A percentile compares a stretch with the other conserved stretches of the same genome.
Conservation (phyloP, 148 eudicot species). For the Fagopyrum tataricum region DNA sequence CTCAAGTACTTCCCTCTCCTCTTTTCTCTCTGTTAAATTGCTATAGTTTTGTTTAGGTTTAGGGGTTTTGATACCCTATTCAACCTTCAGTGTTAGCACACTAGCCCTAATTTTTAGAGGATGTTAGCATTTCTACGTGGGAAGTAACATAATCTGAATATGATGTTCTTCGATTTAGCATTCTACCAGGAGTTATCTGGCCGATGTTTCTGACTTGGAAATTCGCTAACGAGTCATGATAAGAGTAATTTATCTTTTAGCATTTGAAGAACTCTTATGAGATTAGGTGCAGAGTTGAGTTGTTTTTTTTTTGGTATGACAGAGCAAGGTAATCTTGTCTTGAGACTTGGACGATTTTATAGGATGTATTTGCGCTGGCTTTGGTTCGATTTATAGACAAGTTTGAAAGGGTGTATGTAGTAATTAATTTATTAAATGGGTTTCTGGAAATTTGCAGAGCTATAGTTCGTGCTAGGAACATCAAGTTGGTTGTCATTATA, state of each 20-base stretch:
- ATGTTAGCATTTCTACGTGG: background rate
- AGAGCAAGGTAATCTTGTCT: background rate
- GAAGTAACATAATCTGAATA: background rate
- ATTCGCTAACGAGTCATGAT: no score
- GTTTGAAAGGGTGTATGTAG: background rate
- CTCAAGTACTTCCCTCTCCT: slow-evolving; percentile 49
- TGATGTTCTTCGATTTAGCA: background rate
- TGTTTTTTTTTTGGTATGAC: background rate
- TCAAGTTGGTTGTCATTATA: slow-evolving; percentile 68
- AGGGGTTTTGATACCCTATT: background rate
- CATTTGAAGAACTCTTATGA: background rate
- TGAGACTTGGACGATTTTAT: background rate
- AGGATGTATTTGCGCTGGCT: background rate
- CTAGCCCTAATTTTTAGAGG: background rate
- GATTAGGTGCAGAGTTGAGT: background rate
- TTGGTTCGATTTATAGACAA: background rate
- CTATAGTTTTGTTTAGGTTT: background rate
- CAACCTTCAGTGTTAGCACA: background rate
- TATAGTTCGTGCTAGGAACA: slow-evolving; percentile 57
- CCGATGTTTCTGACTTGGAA: background rate
- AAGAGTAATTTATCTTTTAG: background rate
- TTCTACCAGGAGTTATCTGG: background rate
- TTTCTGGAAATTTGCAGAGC: slow-evolving; percentile 35
- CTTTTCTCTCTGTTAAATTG: background rate
- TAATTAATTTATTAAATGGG: background rate